Base-by-base conservation (phyloP, 1,284 basidiomycete genomes). In the Leccinum pachyderme region DNA sequence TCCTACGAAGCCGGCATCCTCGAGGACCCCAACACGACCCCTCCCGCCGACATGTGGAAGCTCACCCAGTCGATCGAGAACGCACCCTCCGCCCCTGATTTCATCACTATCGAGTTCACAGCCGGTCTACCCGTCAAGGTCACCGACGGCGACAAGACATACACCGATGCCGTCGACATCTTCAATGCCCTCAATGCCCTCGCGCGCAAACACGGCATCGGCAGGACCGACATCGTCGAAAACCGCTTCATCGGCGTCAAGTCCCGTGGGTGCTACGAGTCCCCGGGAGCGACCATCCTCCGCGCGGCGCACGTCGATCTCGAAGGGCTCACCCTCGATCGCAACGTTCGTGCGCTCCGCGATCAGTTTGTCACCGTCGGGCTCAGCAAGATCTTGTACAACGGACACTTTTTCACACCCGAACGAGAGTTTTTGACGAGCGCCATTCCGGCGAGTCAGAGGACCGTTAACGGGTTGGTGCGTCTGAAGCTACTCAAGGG, bases 231-330 rank as follows among this genome's bases (percentile, higher is more conserved):
- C 75, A 98, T 99, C 71, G 97, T 99, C 68, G 96, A 99, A 80
- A 99, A 99, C 81, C 86, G 96, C 54, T 98, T 98, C 81, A 98
- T 99, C 73, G 96, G 96, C 60, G 95, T 99, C 73, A 99, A 99
- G 78, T 95, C 91, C 54, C 91, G 96, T 54, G 96, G 96, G 35
- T 99, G 97, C 79, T 99, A 99, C 81, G 96, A 99, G 76, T 91
- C 91, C 7, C 96, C 96, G 18, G 96, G 87, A 22, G 96, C 93
- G 46, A 98, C 95, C 56, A 98, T 99, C 75, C 82, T 99, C 48
- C 93, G 95, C 64, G 87, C 83, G 18, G 96, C 96, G 12, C 96
- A 99, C 78, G 82, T 99, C 75, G 97, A 98, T 69, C 77, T 99
- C 63, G 96, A 99, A 75, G 97, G 96, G 59, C 85, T 99, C 57